A percentile compares a stretch with the other conserved stretches of the same genome.
phyloP scores from a whole-genome alignment of 1,139 yeast genomes.

The Yamadazyma diospyri region DNA sequence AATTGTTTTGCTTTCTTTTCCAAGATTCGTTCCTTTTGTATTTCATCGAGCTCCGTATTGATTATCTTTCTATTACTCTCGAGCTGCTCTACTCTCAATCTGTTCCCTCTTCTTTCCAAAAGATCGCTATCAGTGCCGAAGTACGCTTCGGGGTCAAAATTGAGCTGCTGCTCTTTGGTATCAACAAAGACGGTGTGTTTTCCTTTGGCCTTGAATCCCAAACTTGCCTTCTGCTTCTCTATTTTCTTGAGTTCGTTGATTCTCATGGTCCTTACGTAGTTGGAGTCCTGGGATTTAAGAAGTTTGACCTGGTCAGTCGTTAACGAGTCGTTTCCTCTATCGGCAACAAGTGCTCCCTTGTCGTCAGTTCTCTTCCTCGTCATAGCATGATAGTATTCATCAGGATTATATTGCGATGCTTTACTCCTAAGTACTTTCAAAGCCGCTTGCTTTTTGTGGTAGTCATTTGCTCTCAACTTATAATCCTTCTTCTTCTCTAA shows the following conservation, averaged over 20 bases:
- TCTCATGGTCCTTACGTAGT: constrained; percentile 75
- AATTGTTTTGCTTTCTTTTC: constrained; percentile 58
- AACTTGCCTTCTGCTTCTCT: constrained; percentile 52
- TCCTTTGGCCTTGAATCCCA: constrained; percentile 57
- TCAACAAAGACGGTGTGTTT: constrained; percentile 87
- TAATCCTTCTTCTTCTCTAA: constrained; percentile 96
- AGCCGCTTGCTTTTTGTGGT: constrained; percentile 83
- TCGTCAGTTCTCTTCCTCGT: constrained; percentile 62
- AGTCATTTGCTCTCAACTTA: constrained; percentile 81
- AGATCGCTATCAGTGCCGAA: constrained; percentile 70
- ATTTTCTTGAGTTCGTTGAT: constrained; percentile 66
- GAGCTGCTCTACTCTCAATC: constrained; percentile 64
- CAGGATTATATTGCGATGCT: constrained; percentile 80
- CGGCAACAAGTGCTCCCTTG: constrained; percentile 61
- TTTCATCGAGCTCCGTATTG: constrained; percentile 23
- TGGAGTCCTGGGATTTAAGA: constrained; percentile 84
- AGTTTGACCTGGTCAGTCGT: constrained; percentile 74
- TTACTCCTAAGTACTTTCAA: constrained; percentile 71
- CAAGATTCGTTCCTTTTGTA: constrained; percentile 42
- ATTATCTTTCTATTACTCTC: constrained; percentile 33
- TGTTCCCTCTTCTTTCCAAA: constrained; percentile 65
- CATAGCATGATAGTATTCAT: constrained; percentile 96
- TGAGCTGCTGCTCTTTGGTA: constrained; percentile 47
- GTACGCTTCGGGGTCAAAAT: constrained; percentile 59
- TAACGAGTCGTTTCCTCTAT: constrained; percentile 63